Conservation (phyloP, 2,329 filamentous ascomycete genomes). For the Sporothrix phasma region DNA sequence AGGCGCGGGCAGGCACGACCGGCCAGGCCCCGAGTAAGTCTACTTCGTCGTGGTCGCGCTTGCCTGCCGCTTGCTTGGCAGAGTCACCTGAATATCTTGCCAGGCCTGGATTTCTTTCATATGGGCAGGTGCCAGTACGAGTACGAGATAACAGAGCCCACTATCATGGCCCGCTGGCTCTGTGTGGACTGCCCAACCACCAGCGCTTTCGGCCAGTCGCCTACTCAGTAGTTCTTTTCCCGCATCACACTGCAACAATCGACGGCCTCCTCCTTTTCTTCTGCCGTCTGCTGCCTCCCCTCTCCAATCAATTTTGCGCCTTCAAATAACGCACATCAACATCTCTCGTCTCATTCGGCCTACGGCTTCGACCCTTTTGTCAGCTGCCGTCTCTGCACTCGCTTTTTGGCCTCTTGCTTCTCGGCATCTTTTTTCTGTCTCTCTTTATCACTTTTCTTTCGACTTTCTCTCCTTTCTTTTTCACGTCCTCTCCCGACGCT, state of each 20-base stretch:
- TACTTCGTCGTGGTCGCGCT: background rate
- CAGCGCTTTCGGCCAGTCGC: background rate
- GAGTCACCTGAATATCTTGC: no score
- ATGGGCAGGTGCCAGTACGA: background rate
- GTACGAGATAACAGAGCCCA: background rate
- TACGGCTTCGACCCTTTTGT: background rate
- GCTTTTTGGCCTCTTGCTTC: background rate
- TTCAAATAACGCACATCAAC: conserved; percentile 5
- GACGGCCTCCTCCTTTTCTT: background rate
- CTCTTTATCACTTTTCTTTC: background rate
- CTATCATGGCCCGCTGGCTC: background rate
- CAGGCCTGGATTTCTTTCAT: background rate
- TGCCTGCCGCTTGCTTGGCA: background rate
- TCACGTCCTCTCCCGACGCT: background rate
- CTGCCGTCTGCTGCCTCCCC: background rate
- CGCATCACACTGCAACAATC: background rate
- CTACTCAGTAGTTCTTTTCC: background rate
- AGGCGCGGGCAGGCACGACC: background rate
- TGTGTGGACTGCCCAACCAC: background rate
- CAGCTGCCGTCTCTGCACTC: background rate
- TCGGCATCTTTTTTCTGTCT: background rate
- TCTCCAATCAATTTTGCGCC: conserved; percentile 3
- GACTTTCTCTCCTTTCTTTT: background rate
- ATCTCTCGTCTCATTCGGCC: conserved; percentile 1
- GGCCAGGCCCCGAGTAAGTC: background rate